Conservation (phyloP, 1,139 yeast genomes). For the Scheffersomyces titani region DNA sequence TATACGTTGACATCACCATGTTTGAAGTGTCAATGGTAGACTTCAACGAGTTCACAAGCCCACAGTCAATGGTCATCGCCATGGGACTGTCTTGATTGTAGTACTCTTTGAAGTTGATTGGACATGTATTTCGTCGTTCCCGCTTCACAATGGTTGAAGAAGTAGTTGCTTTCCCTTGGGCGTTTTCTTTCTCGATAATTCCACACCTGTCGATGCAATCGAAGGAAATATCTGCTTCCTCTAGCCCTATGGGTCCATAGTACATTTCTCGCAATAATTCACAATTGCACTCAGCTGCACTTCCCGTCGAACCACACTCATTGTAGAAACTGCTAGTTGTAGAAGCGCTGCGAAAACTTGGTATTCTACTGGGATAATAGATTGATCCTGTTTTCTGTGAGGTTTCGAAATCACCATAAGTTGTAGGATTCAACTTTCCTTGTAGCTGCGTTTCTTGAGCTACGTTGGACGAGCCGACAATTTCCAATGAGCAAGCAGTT, state of each 20-base stretch:
- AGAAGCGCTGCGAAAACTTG: neutral
- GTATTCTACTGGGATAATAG: neutral
- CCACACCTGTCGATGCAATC: neutral
- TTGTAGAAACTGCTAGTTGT: too few species aligned
- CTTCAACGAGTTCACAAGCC: constrained; percentile 7
- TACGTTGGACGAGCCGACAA: neutral
- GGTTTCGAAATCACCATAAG: neutral
- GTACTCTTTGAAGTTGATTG: constrained; percentile 8
- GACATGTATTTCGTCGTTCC: neutral
- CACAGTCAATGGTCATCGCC: constrained; percentile 14
- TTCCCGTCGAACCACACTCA: too few species aligned
- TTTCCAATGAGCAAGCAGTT: neutral
- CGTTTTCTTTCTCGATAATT: neutral
- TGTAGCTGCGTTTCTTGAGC: neutral
- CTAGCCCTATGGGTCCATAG: neutral
- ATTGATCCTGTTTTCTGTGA: neutral
- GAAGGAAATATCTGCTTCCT: neutral
- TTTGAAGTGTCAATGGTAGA: constrained; percentile 3
- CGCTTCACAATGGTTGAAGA: neutral
- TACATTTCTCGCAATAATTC: too few species aligned
- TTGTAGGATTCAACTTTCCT: neutral
- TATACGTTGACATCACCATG: neutral
- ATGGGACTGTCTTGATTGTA: constrained; percentile 8
- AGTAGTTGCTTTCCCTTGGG: neutral
- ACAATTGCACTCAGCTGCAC: too few species aligned